Base-by-base conservation (phyloP, 805 yeast genomes). In the Diddensiella caesifluorescens region DNA sequence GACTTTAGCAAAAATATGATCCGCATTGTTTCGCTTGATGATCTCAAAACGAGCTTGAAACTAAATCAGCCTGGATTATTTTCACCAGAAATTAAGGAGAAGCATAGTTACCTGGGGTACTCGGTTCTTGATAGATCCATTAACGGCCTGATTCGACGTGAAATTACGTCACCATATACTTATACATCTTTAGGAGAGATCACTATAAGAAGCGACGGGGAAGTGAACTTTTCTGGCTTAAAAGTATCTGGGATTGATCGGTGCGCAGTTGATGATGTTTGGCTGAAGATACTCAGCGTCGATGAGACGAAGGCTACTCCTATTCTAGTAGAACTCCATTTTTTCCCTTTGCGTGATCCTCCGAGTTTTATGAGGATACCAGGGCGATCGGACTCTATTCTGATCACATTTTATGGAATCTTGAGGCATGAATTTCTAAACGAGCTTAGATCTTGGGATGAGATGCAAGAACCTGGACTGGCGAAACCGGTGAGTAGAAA, bases 111-210 rank as follows among this genome's bases (percentile, higher is more conserved):
- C 15, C 32, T 29, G 9, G 32, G 16, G 32, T 29, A 7, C 15
- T 13, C 16, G 7, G 15, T 19, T 7, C 19, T 13, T n/a, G 32
- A 29, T 13, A 7, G 7, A n/a, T 13, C 7, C 15, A 29, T n/a
- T 7, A 23, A 9, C 7, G 32, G 32, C 15, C 6, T 6, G 39
- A 9, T 41, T 22, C 15, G 39, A 9, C 20, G 34, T 22, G 57
- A 53, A 19, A 39, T 54, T 9, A 34, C 50, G 4, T 52, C 58
- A 2, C 55, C 58, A 3, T 49, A 48, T 31, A 54, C 55, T 2
- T 39, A 45, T 18, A 39, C 45, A 27, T 44, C 50, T 10, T 35
- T 47, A 6, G 58, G 58, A 6, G 26, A 49, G 6, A 7, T 29
- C 6, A 29, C 7, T 29, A 6, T 29, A 7, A 13, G 15, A 13